Conservation (phyloP, 768 basidiomycete genomes). For the Russula compacta region DNA sequence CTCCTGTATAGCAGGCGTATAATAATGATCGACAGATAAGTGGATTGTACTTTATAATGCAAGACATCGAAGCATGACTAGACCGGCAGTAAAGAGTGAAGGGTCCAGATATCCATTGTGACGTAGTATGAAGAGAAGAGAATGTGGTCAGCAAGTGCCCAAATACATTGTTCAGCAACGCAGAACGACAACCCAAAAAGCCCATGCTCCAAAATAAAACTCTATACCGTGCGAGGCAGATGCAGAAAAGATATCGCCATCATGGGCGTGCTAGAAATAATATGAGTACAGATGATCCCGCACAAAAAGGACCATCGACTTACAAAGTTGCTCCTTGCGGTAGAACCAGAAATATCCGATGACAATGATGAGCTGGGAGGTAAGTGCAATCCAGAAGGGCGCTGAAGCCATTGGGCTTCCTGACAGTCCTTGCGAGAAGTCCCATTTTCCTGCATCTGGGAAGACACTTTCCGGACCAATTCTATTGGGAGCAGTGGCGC, state of each 20-base stretch:
- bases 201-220: slow-evolving; percentile 5
- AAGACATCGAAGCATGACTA: slow-evolving; percentile 14
- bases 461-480: slow-evolving; percentile 86
- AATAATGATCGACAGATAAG: not conserved
- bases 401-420: slow-evolving; percentile 79
- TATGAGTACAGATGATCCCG: not conserved
- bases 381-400: slow-evolving; percentile 80
- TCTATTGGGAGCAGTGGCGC: slow-evolving; percentile 83
- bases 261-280: slow-evolving; percentile 24
- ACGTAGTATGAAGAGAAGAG: slow-evolving; percentile 1
- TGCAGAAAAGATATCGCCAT: slow-evolving; percentile 14
- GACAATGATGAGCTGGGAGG: slow-evolving; percentile 77
- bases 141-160: slow-evolving; percentile 17
- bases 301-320: slow-evolving; percentile 23
- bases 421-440: slow-evolving; percentile 60
- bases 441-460: slow-evolving; percentile 88
- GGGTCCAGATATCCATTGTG: slow-evolving; percentile 5
- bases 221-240: slow-evolving; percentile 15
- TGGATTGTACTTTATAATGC: slow-evolving; percentile 12
- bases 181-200: slow-evolving; percentile 4
- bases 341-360: slow-evolving; percentile 96
- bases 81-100: not conserved
- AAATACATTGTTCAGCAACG: slow-evolving; percentile 15
- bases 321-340: slow-evolving; percentile 85
- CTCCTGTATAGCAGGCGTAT: not conserved